These are phyloP conservation scores for Gentiana dahurica DNA, from an alignment of 257 asterid genomes.

Conservation along the genomic window DNA sequence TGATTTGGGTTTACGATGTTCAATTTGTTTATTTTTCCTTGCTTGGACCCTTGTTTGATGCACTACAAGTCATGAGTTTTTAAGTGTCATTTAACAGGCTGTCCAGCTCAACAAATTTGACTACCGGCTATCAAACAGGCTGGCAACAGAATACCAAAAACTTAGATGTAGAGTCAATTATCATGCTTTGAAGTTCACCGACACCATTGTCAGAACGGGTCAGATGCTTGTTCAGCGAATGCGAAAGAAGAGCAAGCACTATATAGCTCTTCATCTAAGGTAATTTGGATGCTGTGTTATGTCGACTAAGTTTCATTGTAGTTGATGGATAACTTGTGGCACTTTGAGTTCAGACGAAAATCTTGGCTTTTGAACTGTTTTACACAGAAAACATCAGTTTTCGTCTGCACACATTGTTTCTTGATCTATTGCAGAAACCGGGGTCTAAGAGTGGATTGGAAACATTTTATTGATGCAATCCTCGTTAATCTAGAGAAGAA, in stretches of 20 bases:
- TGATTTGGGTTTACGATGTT: too few relatives aligned
- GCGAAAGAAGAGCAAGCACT: conserved; percentile 76
- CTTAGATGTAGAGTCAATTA: conserved; percentile 95
- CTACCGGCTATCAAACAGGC: conserved; percentile 85
- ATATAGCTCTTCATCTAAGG: conserved; percentile 94
- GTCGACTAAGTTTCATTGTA: too few relatives aligned
- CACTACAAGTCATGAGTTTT: not conserved
- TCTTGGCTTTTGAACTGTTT: too few relatives aligned
- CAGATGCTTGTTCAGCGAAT: conserved; percentile 72
- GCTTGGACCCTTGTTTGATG: not conserved
- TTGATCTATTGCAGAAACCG: too few relatives aligned
- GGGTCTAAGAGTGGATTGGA: too few relatives aligned
- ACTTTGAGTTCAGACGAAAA: too few relatives aligned
- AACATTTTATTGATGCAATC: too few relatives aligned
- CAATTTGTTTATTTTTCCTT: too few relatives aligned
- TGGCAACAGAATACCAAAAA: conserved; percentile 74
- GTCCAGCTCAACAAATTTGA: conserved; percentile 85
- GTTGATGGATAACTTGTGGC: too few relatives aligned
- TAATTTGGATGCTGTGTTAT: conserved; percentile 1
- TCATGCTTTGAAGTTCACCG: conserved; percentile 87
- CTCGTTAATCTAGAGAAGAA: too few relatives aligned
- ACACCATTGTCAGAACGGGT: conserved; percentile 70
- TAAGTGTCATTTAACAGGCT: conserved; percentile 50
- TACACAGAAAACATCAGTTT: too few relatives aligned
- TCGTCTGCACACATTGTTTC: too few relatives aligned